A percentile compares a stretch with the other conserved stretches of the same genome.
phyloP scores from a whole-genome alignment of 305 asterid species.

The Fraxinus dipetala region DNA sequence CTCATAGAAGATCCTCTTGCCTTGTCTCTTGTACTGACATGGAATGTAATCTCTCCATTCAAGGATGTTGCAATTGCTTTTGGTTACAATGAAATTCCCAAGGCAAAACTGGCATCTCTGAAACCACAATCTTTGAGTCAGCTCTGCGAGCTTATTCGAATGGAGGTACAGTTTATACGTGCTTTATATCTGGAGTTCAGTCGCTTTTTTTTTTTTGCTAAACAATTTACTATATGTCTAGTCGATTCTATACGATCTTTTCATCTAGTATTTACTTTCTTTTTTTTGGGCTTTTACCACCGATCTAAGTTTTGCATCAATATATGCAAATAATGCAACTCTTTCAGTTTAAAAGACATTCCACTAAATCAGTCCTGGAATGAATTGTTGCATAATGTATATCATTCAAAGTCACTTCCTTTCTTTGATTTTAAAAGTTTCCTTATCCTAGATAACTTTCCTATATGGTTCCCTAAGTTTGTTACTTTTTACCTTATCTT shows the following conservation, averaged over 20 bases:
- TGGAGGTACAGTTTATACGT: constrained; percentile 50
- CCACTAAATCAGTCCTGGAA: not conserved
- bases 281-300: not conserved
- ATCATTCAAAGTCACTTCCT: not conserved
- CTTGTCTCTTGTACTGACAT: constrained; percentile 16
- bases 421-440: not conserved
- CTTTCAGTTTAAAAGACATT: not conserved
- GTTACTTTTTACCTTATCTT: not conserved
- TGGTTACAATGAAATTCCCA: constrained; percentile 82
- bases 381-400: not conserved
- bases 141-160: constrained; percentile 71
- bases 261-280: not conserved
- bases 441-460: not conserved
- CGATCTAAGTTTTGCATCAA: not conserved
- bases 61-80: constrained; percentile 93
- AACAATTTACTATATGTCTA: not conserved
- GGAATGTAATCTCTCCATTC: constrained; percentile 6
- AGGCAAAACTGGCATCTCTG: constrained; percentile 67
- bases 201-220: not conserved
- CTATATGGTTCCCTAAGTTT: not conserved
- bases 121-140: constrained; percentile 66
- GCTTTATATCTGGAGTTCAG: constrained; percentile 18
- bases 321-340: not conserved
- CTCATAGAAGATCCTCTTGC: constrained; percentile 13
- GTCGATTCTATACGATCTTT: not conserved